Evolutionary conservation across 2,329 filamentous ascomycete genomes (phyloP).

Genomic region (Lizonia empirigonia): DNA sequence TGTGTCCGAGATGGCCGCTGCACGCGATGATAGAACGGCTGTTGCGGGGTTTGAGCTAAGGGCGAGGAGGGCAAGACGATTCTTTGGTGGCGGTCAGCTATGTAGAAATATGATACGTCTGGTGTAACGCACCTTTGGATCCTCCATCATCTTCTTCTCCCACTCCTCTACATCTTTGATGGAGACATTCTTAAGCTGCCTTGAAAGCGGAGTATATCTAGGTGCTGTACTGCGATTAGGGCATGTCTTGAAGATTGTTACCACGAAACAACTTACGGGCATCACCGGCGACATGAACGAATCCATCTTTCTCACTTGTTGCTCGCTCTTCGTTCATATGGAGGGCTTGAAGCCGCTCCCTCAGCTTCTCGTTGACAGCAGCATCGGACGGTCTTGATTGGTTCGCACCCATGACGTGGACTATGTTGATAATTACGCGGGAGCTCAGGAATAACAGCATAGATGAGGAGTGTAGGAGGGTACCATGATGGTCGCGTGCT

Average conservation of each 20-base stretch:
- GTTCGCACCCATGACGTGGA: slow-evolving; percentile 40
- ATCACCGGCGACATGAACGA: slow-evolving; percentile 58
- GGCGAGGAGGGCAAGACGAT: slow-evolving; percentile 76
- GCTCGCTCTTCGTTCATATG: slow-evolving; percentile 51
- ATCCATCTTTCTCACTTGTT: slow-evolving; percentile 58
- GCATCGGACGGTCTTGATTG: slow-evolving; percentile 45
- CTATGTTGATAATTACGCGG: not conserved
- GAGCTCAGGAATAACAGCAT: slow-evolving; percentile 2
- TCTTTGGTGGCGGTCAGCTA: slow-evolving; percentile 44
- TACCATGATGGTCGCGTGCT: slow-evolving; percentile 16
- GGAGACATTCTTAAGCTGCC: slow-evolving; percentile 52
- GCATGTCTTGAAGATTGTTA: not conserved
- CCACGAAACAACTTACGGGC: slow-evolving; percentile 38
- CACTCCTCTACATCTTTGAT: slow-evolving; percentile 60
- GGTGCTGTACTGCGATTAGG: slow-evolving; percentile 27
- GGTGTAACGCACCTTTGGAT: slow-evolving; percentile 65
- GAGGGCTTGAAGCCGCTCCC: slow-evolving; percentile 52
- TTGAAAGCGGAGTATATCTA: slow-evolving; percentile 32
- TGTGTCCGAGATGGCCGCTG: slow-evolving; percentile 68
- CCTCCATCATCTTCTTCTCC: slow-evolving; percentile 66
- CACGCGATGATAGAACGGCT: slow-evolving; percentile 67
- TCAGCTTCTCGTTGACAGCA: slow-evolving; percentile 47
- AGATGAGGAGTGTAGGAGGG: not conserved
- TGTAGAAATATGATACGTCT: not conserved
- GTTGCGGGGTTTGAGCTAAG: slow-evolving; percentile 71